Base-by-base conservation (phyloP, 139 green algal genomes). In the Protoeuglena noctilucae region DNA sequence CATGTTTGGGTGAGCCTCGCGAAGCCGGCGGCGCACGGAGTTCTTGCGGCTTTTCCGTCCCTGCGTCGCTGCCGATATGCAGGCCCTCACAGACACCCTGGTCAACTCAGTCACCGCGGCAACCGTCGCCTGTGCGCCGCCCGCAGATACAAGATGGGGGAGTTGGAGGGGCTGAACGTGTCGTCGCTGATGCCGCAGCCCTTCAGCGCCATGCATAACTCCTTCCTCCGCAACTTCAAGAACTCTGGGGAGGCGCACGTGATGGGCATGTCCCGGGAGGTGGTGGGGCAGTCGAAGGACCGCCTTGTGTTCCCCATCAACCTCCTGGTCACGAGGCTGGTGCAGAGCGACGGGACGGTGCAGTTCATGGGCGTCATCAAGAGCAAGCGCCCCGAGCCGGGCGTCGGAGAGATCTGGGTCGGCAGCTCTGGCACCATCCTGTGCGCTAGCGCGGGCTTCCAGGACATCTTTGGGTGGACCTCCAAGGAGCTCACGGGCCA, bases 141-240 rank as follows among this genome's bases (percentile, higher is more conserved):
- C n/a, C n/a, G n/a, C n/a, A n/a, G n/a, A n/a, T 43, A 43, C 34
- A 43, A 43, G 34, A 12, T 43, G 9, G 34, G 66, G 18, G 72
- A 77, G 60, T 56, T 80, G 29, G 65, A 80, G 49, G 68, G 72
- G 45, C 68, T 61, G 57, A 75, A 75, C 45, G 57, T 80, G n/a
- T 58, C 24, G 1, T 45, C 31, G 28, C 46, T 77, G 27, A 80
- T 80, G 72, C 72, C 69, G 17, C 56, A 67, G 26, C 69, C 69
- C 31, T 77, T 71, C 62, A 62, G 45, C 39, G 29, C 31, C 22
- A 58, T 62, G 24, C 73, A 81, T 63, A 65, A 74, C 53, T 34
- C 19, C 29, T 80, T 78, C 63, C 50, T 82, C 26, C 51, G 29
- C 16, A 66, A 66, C 54, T 78, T 72, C 30, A 41, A 58, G 1